A percentile compares a stretch with the other conserved stretches of the same genome.
phyloP scores from a whole-genome alignment of 2,329 filamentous ascomycete genomes.

The Colletotrichum sp. region DNA sequence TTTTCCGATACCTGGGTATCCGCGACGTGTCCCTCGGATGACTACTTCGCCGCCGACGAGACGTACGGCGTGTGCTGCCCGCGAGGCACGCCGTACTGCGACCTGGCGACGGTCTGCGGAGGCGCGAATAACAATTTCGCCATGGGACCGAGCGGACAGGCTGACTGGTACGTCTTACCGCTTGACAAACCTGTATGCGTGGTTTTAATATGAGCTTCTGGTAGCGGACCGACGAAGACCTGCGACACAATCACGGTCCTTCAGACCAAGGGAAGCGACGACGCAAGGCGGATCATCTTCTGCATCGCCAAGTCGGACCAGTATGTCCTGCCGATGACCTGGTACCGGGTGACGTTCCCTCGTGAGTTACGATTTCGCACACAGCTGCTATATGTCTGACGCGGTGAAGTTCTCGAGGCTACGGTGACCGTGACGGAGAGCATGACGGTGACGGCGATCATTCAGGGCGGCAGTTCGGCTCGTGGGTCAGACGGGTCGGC shows the following conservation, averaged over 20 bases:
- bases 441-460: not conserved
- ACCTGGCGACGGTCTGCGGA: slow-evolving; percentile 7
- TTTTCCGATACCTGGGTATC: not conserved
- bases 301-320: not conserved
- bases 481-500: not conserved
- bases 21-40: not conserved
- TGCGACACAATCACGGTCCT: slow-evolving; percentile 7
- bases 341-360: not conserved
- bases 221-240: not conserved
- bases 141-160: not conserved
- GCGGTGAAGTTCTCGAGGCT: not conserved
- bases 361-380: not conserved
- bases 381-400: not conserved
- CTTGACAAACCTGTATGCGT: not conserved
- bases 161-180: not conserved
- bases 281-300: slow-evolving; percentile 2
- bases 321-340: slow-evolving; percentile 4
- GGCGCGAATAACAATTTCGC: not conserved
- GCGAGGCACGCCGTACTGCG: not conserved
- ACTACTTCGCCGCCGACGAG: slow-evolving; percentile 11
- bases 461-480: not conserved
- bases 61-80: slow-evolving; percentile 4
- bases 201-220: not conserved
- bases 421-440: not conserved
- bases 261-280: not conserved